Evolutionary conservation across 106 monocot genomes (phyloP), one percentile per base, ranked within the genome.

Genomic region (Iris macrosiphon): DNA sequence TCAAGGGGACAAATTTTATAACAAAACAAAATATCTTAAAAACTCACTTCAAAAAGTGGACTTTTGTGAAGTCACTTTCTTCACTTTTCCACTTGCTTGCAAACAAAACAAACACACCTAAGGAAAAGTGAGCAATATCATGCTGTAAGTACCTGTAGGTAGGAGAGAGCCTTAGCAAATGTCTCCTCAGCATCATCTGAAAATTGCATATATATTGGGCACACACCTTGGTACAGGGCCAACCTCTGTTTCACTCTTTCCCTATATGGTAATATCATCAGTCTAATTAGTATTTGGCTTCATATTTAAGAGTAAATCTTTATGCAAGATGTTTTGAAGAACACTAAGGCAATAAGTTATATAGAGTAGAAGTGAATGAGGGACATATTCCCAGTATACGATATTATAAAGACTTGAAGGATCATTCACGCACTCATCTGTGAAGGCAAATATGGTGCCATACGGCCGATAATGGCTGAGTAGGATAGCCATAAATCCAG

Each of bases 361-460:
- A 35, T 35, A 35, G 4, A 35, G 10, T 35, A 35, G 34, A 35
- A 35, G n/a, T 35, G 34, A 35, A 35, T 10, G 7, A 35, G 7
- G 10, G 10, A 35, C 4, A 10, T 35, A 10, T 6, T 10, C 10
- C 4, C 10, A 4, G 10, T 35, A 10, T 35, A 35, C 4, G 10
- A 35, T 35, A 35, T 6, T 6, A 35, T 35, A 35, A 10, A 4
- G 4, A 35, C 34, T 6, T 4, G 34, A 4, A 46, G 20, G 45
- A 46, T 17, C 17, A 5, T 45, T 18, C 17, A 64, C 90, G 35
- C 57, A 96, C 96, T 90, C 70, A 55, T 98, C 77, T 4, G 96
- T 98, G 45, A 98, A 98, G 63, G 96, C 90, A 75, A 79, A 98
- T 66, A 98, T 91, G 41, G 96, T 98, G 59, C 89, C 89, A 13